Percentiles rank a stretch among this genome's conserved stretches.
Evolutionary conservation across 345 rosid genomes (phyloP).

Genomic region (Populus nigra): DNA sequence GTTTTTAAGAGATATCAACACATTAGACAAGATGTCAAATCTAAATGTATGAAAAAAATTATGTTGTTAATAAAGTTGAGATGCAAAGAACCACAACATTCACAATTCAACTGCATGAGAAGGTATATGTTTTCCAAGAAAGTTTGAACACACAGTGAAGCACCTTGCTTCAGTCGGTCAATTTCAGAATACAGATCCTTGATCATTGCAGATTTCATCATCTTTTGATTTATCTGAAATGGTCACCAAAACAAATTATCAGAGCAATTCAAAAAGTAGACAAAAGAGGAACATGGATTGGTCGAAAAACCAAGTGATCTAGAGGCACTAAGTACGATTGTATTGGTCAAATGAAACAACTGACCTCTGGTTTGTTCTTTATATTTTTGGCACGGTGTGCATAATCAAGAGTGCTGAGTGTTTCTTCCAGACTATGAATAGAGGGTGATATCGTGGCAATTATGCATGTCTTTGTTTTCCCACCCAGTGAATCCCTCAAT

Average conservation of each 20-base stretch:
- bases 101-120: not conserved
- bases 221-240: slow-evolving; percentile 93
- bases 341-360: slow-evolving; percentile 8
- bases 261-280: slow-evolving; percentile 12
- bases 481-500: slow-evolving; percentile 96
- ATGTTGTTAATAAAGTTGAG: not conserved
- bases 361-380: slow-evolving; percentile 97
- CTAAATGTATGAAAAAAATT: not conserved
- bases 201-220: slow-evolving; percentile 98
- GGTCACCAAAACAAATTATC: slow-evolving; percentile 13
- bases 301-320: slow-evolving; percentile 8
- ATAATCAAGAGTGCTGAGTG: slow-evolving; percentile 94
- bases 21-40: slow-evolving; percentile 5
- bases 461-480: slow-evolving; percentile 96
- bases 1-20: slow-evolving; percentile 11
- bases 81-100: not conserved
- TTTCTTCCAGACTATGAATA: slow-evolving; percentile 90
- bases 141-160: slow-evolving; percentile 13
- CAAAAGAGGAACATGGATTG: slow-evolving; percentile 5
- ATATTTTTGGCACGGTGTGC: slow-evolving; percentile 99
- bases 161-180: slow-evolving; percentile 96
- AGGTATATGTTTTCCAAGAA: not conserved
- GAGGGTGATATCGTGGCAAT: slow-evolving; percentile 98
- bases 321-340: not conserved
- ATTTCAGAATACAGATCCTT: slow-evolving; percentile 97